A percentile compares a stretch with the other conserved stretches of the same genome.
Evolutionary conservation across 805 yeast species (phyloP).

Genomic region (Myxozyma geophila): DNA sequence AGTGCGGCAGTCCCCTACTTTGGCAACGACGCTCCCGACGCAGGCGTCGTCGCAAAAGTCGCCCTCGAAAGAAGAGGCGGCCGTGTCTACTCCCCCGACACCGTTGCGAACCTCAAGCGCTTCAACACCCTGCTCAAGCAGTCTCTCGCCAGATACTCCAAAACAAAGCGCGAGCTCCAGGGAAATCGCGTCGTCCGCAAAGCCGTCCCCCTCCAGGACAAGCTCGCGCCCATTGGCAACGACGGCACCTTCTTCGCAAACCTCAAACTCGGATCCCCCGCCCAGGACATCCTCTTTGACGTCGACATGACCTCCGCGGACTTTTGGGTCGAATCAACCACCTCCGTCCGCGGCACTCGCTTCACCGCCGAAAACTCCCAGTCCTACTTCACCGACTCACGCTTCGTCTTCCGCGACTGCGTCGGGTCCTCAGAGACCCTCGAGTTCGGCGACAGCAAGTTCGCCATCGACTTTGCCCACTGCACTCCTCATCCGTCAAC

Average conservation of each 20-base stretch:
- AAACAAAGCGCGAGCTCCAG: conserved; percentile 34
- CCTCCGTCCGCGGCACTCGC: conserved; percentile 32
- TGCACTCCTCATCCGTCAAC: conserved; percentile 34
- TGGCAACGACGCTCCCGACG: conserved; percentile 15
- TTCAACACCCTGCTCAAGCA: conserved; percentile 17
- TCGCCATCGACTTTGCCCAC: conserved; percentile 32
- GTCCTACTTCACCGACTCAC: conserved; percentile 31
- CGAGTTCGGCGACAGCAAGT: conserved; percentile 9
- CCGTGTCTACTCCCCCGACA: conserved; percentile 26
- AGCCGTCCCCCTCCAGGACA: conserved; percentile 29
- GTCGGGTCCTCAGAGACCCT: conserved; percentile 30
- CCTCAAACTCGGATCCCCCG: conserved; percentile 27
- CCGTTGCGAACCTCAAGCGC: conserved; percentile 27
- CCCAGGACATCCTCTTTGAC: conserved; percentile 30
- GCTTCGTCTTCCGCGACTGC: conserved; percentile 32
- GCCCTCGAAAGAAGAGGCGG: conserved; percentile 31
- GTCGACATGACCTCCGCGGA: conserved; percentile 36
- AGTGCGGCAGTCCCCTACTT: conserved; percentile 17
- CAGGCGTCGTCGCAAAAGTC: conserved; percentile 24
- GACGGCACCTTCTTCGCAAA: conserved; percentile 30
- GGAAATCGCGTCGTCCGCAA: conserved; percentile 35
- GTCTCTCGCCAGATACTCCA: conserved; percentile 18
- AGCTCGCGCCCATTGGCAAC: conserved; percentile 35
- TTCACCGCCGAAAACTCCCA: conserved; percentile 29
- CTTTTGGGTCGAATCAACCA: conserved; percentile 35